Evolutionary conservation across 305 asterid genomes (phyloP).

Genomic region (Fraxinus latifolia): DNA sequence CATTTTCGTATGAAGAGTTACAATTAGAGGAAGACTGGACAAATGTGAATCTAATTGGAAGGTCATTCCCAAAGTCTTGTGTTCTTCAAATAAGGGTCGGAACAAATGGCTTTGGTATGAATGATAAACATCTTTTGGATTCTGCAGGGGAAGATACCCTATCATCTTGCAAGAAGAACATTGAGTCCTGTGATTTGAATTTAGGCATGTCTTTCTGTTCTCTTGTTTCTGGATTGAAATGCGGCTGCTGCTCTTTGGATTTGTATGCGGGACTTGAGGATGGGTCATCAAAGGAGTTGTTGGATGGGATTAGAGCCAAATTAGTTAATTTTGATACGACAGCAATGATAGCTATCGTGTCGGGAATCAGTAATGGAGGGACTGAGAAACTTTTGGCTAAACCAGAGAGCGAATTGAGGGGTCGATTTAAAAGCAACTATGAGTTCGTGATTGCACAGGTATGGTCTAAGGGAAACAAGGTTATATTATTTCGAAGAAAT

Average conservation of each 20-base stretch:
- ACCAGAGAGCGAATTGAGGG: constrained; percentile 62
- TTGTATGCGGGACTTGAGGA: constrained; percentile 23
- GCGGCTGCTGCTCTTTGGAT: constrained; percentile 49
- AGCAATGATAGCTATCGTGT: constrained; percentile 74
- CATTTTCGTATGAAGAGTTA: constrained; percentile 38
- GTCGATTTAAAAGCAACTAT: constrained; percentile 68
- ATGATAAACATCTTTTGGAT: constrained; percentile 20
- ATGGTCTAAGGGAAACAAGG: constrained; percentile 1
- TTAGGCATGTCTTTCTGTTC: constrained; percentile 46
- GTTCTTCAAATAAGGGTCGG: constrained; percentile 48
- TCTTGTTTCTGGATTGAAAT: constrained; percentile 54
- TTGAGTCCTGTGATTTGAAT: constrained; percentile 27
- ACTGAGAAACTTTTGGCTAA: constrained; percentile 53
- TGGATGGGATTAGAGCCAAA: constrained; percentile 33
- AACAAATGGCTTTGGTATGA: constrained; percentile 14
- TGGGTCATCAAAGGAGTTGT: constrained; percentile 20
- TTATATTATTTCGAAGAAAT: neutral
- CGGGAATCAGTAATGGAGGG: constrained; percentile 81
- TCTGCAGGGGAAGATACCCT: constrained; percentile 12
- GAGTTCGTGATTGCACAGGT: constrained; percentile 86
- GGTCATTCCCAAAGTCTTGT: constrained; percentile 55
- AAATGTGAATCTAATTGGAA: constrained; percentile 38
- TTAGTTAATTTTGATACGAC: constrained; percentile 87
- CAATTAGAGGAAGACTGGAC: constrained; percentile 67
- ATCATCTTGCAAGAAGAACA: constrained; percentile 31